Conservation (phyloP, 176 grass and related monocot genomes). For the Hordeum marinum region DNA sequence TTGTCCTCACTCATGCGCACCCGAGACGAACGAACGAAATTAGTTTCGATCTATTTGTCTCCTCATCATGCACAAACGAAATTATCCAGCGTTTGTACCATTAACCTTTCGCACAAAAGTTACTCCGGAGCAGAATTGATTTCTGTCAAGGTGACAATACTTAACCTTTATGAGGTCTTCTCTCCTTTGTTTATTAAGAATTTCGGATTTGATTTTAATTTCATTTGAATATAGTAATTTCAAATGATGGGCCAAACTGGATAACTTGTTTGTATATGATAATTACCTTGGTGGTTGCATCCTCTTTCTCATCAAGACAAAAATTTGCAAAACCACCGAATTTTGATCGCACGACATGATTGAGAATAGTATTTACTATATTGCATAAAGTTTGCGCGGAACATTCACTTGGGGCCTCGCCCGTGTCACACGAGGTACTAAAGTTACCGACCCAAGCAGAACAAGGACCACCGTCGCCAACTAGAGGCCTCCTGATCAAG, state of each 20-base stretch:
- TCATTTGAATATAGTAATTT: not conserved
- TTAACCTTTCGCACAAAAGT: slow-evolving; percentile 19
- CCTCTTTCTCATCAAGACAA: slow-evolving; percentile 6
- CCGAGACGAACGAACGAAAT: not conserved
- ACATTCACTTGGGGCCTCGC: too few relatives aligned
- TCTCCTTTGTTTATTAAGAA: not conserved
- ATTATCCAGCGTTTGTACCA: slow-evolving; percentile 11
- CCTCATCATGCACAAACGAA: slow-evolving; percentile 29
- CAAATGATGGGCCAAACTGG: not conserved
- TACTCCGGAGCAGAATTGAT: slow-evolving; percentile 34
- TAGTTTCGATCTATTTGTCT: slow-evolving; percentile 4
- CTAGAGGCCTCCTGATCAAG: too few relatives aligned
- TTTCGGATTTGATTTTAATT: not conserved
- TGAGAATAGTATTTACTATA: not conserved
- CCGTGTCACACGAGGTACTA: too few relatives aligned
- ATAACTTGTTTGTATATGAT: not conserved
- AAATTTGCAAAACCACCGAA: slow-evolving; percentile 22
- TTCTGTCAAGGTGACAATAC: slow-evolving; percentile 21
- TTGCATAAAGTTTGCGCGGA: not conserved
- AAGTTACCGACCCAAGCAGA: too few relatives aligned
- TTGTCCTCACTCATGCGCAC: too few relatives aligned
- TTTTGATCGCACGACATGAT: not conserved
- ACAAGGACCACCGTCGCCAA: too few relatives aligned
- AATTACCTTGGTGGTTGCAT: not conserved
- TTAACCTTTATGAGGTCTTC: not conserved